Conservation (phyloP, 164 flowering plant genomes). For the Nelumbo lutea region DNA sequence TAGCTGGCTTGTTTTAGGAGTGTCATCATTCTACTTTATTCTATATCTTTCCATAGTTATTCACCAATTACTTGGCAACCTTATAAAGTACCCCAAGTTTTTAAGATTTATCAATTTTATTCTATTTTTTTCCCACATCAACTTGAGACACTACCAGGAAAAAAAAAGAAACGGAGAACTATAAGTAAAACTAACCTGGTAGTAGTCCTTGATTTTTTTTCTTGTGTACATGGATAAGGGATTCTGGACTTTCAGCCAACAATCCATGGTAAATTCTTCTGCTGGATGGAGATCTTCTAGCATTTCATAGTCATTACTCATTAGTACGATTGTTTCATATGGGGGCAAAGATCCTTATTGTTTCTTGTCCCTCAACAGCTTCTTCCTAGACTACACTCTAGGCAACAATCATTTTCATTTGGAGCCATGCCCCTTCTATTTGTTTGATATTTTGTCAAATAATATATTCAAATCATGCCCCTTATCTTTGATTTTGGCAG, state of each 20-base stretch:
- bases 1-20: background rate
- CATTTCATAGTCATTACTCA: background rate
- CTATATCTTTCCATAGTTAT: background rate
- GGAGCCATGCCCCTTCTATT: background rate
- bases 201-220: no score
- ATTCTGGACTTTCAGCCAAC: background rate
- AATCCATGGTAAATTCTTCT: background rate
- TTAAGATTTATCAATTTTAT: background rate
- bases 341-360: background rate
- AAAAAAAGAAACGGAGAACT: background rate
- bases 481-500: slow-evolving; percentile 37
- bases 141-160: background rate
- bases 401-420: background rate
- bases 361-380: background rate
- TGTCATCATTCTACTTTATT: background rate
- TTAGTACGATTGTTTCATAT: background rate
- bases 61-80: background rate
- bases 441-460: background rate
- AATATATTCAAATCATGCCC: background rate
- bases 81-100: background rate
- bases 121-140: no score
- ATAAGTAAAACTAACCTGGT: background rate
- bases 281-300: no score
- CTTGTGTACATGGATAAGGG: no score
- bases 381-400: background rate